These are phyloP conservation scores for Bremia lactucae DNA, from an alignment of 352 stramenopile species.

Conservation along the genomic window DNA sequence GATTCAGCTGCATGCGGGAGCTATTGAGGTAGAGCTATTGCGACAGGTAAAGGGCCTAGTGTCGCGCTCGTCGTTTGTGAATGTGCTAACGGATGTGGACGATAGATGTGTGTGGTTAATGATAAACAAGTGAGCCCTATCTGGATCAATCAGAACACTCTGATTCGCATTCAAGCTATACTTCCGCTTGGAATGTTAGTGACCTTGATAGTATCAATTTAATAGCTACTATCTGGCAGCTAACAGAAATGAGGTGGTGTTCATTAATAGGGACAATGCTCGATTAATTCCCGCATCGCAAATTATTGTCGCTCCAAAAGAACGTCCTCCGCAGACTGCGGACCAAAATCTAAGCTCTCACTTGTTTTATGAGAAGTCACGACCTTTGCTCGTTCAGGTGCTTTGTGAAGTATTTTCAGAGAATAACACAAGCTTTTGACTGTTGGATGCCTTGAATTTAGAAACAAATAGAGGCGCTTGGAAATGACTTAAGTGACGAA, in stretches of 20 bases:
- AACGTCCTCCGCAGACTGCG: constrained; percentile 23
- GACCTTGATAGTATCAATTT: background rate
- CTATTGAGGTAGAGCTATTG: constrained; percentile 75
- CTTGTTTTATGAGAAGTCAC: constrained; percentile 53
- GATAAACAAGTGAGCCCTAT: constrained; percentile 78
- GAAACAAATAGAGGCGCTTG: constrained; percentile 4
- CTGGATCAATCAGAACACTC: constrained; percentile 67
- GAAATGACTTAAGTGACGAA: constrained; percentile 37
- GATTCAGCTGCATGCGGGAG: constrained; percentile 77
- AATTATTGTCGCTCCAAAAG: constrained; percentile 68
- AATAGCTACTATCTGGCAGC: no score
- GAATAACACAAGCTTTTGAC: no score
- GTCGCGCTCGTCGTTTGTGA: background rate
- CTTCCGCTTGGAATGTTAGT: constrained; percentile 61
- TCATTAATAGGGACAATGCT: constrained; percentile 40
- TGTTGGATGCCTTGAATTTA: no score
- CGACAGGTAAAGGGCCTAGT: constrained; percentile 45
- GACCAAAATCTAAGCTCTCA: constrained; percentile 29
- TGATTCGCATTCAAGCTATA: constrained; percentile 53
- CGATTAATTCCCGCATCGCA: constrained; percentile 60
- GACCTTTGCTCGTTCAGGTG: constrained; percentile 42
- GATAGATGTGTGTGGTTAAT: constrained; percentile 80
- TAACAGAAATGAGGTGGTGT: background rate
- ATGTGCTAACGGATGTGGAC: background rate
- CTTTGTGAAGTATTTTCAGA: no score